Evolutionary conservation across 768 basidiomycete species (phyloP), one percentile per base, ranked within the genome.

Genomic region (Gloeophyllum trabeum): DNA sequence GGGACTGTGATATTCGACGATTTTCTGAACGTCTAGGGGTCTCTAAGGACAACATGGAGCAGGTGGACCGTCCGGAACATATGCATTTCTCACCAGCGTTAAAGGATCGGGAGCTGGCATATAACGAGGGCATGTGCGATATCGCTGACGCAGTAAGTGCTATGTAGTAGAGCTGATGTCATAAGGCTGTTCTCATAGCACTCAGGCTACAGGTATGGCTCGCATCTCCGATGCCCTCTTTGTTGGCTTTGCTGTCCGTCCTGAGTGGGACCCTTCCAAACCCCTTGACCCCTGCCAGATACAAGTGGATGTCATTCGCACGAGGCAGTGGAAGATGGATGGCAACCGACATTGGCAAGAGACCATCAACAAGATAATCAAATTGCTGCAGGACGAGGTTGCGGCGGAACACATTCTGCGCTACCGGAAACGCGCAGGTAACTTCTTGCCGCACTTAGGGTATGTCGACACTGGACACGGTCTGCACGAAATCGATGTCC

Each of bases 211-310:
- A 10, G 43, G 43, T 5, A 35, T 35, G 6, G 43, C 35, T 5
- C 43, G 43, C 22, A 22, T 32, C 16, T 16, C 43, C 36, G 43
- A 43, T 21, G 25, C 43, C n/a, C 21, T 43, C 7, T 43, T 43
- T 28, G 13, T 39, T 4, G 43, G 43, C 12, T 43, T 43, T 19
- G 43, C 23, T 5, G 22, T 43, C 7, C 35, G 43, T n/a, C 43
- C 43, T 14, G 43, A 43, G 25, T 43, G 43, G 43, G n/a, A 14
- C 23, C 35, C 36, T 7, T n/a, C 21, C 21, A 6, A n/a, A 22
- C 43, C 43, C n/a, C 36, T 43, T 6, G 14, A 18, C 4, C 35
- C 43, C 22, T 6, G 22, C 12, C 16, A 24, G 18, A 39, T 43
- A 19, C n/a, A 43, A 14, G 36, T 43, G n/a, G 23, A 24, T 5